Evolutionary conservation across 148 eudicot genomes (phyloP).

Genomic region (Amaranthus cruentus): DNA sequence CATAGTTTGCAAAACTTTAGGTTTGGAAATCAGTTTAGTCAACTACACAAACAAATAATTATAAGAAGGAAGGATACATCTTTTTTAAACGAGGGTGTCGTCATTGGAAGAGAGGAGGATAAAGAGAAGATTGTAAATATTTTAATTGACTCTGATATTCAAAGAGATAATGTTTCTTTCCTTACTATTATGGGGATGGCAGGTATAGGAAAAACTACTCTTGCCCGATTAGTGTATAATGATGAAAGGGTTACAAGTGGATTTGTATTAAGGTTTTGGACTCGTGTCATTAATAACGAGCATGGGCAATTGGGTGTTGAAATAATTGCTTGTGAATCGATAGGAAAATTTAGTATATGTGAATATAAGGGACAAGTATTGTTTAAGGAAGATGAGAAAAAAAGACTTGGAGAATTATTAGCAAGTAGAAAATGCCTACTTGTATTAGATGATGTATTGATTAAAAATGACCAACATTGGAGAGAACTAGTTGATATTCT

Average conservation of each 20-base stretch:
- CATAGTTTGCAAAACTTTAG: not conserved
- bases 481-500: not conserved
- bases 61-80: not conserved
- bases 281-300: not conserved
- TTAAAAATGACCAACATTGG: not conserved
- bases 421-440: not conserved
- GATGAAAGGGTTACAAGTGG: not conserved
- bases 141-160: not conserved
- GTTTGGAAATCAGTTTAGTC: not conserved
- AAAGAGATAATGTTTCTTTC: not conserved
- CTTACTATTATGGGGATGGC: not conserved
- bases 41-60: not conserved
- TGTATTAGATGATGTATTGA: not conserved
- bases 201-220: not conserved
- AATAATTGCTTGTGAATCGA: not conserved
- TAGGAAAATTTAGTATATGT: not conserved
- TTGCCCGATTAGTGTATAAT: not conserved
- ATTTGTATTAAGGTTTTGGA: not conserved
- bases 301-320: not conserved
- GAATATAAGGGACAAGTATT: not conserved
- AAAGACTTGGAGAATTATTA: not conserved
- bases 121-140: not conserved
- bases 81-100: not conserved
- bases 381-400: not conserved
- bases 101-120: constrained; percentile 11